Base-by-base conservation (phyloP, 805 yeast genomes). In the Ogataea pilisensis region DNA sequence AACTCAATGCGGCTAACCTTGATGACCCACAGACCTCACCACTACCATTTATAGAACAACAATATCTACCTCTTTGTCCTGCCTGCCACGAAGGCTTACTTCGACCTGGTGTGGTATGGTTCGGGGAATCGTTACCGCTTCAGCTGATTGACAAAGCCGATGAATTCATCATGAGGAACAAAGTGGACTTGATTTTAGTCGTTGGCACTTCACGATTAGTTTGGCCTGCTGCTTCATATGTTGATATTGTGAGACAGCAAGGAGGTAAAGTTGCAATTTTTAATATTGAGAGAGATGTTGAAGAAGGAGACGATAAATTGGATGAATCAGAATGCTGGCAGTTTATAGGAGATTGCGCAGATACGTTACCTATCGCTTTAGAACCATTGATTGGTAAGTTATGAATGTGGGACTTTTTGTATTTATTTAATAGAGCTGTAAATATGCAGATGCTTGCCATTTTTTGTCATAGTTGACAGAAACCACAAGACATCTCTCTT, bases 31-130 rank as follows among this genome's bases (percentile, higher is more conserved):
- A 46, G 5, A 31, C 35, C 0, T 33, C 46, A 8, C 66, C 72
- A n/a, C 32, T 49, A 11, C 66, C 73, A n/a, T 56, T 64, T 13
- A 61, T 87, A 1, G 63, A 69, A 3, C 73, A 64, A 35, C 55
- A 61, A 1, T 78, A 77, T 2, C 68, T 87, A 9, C 96, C 96
- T 1, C 72, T 61, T 30, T 89, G 97, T 58, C 95, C 96, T 0
- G 64, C 64, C 9, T 89, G 97, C 57, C 57, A 66, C n/a, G 71
- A 69, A 4, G 82, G 81, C 0, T 57, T 84, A 11, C 63, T 89
- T 43, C 68, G 96, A 18, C 97, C 97, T 0, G 95, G 93, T 0
- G 95, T 89, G 3, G 90, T 88, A 5, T 89, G 96, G 96, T 87
- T 84, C 63, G 96, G 96, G n/a, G 97, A 89, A 61, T 73, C 88